Base-by-base conservation (phyloP, 176 grass and related monocot genomes). In the Bromus sterilis region DNA sequence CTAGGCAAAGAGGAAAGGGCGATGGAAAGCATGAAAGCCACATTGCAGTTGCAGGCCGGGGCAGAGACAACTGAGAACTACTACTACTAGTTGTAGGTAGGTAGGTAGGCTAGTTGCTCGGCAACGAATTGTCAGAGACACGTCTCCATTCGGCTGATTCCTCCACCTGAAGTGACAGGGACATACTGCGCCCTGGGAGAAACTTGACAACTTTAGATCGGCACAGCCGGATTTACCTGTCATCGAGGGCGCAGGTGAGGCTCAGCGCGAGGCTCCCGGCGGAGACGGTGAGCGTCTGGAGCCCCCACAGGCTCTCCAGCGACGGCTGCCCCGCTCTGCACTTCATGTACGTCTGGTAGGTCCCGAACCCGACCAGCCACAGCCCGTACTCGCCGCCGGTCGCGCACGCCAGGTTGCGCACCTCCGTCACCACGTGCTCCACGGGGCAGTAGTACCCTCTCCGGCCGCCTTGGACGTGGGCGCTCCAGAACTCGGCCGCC, bases 361-460 rank as follows among this genome's bases (percentile, higher is more conserved):
- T 98, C 42, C 83, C 90, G 71, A 91, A 87, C n/a, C 92, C 92
- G 63, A 94, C 67, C 3, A 98, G 84, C 95, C 94, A 94, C 71
- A 90, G 14, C 37, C 76, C 15, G 42, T 49, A 60, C 29, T 79
- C 60, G 14, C 39, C 72, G 28, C 20, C 76, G 20, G 73, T 56
- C 42, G 73, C 36, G 35, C 56, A 69, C 29, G 59, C 81, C 85
- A 94, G 80, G 20, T 75, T 81, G 46, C 88, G 84, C 30, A 98
- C 74, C 60, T 94, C 95, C 37, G 81, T 91, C 74, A 98, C 83
- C 2, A 82, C 88, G 78, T 94, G 92, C 81, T 98, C 92, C 28
- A 93, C 83, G 35, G 95, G 30, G 82, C 90, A 93, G 68, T 94
- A 90, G 78, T 89, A 87, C 44, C 86, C 83, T 56, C 80, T 82